Evolutionary conservation across 441 rosid genomes (phyloP), one percentile per base, ranked within the genome.

Genomic region (Macaranga tanarius): DNA sequence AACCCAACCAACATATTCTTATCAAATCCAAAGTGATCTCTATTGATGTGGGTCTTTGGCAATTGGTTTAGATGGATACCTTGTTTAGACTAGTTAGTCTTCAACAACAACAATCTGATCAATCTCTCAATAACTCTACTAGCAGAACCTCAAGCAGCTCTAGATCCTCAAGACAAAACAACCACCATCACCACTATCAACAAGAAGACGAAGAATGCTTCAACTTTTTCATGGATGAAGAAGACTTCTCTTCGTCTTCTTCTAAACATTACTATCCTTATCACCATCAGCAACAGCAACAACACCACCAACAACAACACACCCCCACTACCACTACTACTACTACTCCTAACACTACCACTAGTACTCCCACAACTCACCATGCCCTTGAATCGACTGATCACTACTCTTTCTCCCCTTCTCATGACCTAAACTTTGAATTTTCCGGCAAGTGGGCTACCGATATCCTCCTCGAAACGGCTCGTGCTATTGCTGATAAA

Each of bases 221-320:
- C 89, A 92, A 89, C 87, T 83, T 86, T 88, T 92, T 90, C 94
- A 95, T 92, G 97, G 99, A 92, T 87, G 95, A 92, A 79, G 97
- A 94, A 81, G 99, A 90, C 91, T 92, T 88, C 79, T 89, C 95
- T 76, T 92, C 97, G 76, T 90, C 96, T 81, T 93, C 95, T 83
- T 92, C 95, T 77, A 85, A 77, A 65, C 92, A 83, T 23, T 75
- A 82, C 73, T 78, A 75, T 71, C 77, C 82, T 64, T 64, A 70
- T 72, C 74, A 76, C 11, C 74, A 76, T 28, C 76, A 75, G 3
- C 79, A 58, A 19, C 67, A 68, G 48, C 77, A n/a, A 31, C 63
- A 17, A 13, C 64, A 67, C 65, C 65, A 28, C 80, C 67, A 69
- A 74, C 62, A 75, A 74, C 38, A 34, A 4, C 38, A 34, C 50